phyloP scores from a whole-genome alignment of 805 yeast species.

The Metschnikowia lunata region DNA sequence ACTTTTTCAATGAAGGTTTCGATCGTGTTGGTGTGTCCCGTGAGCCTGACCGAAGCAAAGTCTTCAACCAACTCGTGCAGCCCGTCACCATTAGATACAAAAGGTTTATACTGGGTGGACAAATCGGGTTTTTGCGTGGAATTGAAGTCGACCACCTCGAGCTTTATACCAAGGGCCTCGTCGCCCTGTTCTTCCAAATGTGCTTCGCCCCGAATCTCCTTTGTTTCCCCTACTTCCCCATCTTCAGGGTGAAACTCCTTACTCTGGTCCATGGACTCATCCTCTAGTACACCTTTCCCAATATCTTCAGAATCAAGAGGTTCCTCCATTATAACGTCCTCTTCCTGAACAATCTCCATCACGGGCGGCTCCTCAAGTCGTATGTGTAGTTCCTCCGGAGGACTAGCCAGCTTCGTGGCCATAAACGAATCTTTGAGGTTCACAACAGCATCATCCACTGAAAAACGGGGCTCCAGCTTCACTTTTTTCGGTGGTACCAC shows the following conservation, averaged over 20 bases:
- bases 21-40: conserved; percentile 20
- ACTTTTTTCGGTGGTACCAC: conserved; percentile 20
- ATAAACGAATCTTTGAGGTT: background rate
- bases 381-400: conserved; percentile 1
- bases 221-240: background rate
- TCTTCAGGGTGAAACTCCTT: background rate
- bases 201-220: background rate
- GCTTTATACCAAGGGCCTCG: background rate
- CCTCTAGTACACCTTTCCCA: background rate
- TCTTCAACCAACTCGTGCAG: conserved; percentile 15
- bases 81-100: background rate
- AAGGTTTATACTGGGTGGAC: background rate
- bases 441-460: background rate
- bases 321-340: conserved; percentile 7
- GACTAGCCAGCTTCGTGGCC: background rate
- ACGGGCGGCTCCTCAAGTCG: conserved; percentile 3
- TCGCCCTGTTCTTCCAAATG: background rate
- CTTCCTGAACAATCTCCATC: conserved; percentile 4
- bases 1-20: conserved; percentile 36
- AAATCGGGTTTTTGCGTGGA: conserved; percentile 1
- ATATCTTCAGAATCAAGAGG: background rate
- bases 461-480: conserved; percentile 1
- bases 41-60: conserved; percentile 17
- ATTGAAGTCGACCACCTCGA: conserved; percentile 3
- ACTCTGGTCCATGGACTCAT: background rate